Base-by-base conservation (phyloP, 1,139 yeast genomes). In the Saccharomyces hybrid region DNA sequence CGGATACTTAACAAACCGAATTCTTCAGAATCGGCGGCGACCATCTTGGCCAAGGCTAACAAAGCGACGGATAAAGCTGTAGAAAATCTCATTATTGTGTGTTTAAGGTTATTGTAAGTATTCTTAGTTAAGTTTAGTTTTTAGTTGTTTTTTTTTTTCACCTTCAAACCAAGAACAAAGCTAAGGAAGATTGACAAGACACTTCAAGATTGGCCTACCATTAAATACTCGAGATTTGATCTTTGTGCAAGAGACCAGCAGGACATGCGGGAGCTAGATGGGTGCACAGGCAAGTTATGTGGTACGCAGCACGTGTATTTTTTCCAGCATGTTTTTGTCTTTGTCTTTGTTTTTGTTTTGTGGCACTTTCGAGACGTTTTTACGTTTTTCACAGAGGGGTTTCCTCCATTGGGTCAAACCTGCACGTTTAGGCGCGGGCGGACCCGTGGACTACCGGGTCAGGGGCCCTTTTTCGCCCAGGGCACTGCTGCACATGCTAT, bases 1-100 rank as follows among this genome's bases (percentile, higher is more conserved):
- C 66, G 64, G 57, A 72, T 65, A 46, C 64, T 57, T n/a, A 71
- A 34, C 52, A 69, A 54, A 51, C 68, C 68, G 57, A 72, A 71
- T n/a, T 61, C 52, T 49, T 66, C 67, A 26, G 74, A 69, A 61
- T 70, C 73, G 38, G 73, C 73, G 4, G 42, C 32, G 48, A 48
- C 68, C 27, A 61, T 28, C 28, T 63, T 54, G 52, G 67, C 67
- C 48, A 65, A 58, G 28, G 68, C 58, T 50, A 59, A 38, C 38
- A 60, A 50, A 49, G 62, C 60, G 50, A 58, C 54, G 21, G 58
- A 47, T 48, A 58, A 52, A 19, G 59, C 53, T 28, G 58, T 55
- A 27, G 61, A 49, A 52, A 56, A 58, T 53, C 59, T 58, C 64
- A 54, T 60, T 56, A n/a, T 55, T 51, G 29, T 21, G 26, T 24